Conservation (phyloP, 306 rosid species). For the Urtica urens region DNA sequence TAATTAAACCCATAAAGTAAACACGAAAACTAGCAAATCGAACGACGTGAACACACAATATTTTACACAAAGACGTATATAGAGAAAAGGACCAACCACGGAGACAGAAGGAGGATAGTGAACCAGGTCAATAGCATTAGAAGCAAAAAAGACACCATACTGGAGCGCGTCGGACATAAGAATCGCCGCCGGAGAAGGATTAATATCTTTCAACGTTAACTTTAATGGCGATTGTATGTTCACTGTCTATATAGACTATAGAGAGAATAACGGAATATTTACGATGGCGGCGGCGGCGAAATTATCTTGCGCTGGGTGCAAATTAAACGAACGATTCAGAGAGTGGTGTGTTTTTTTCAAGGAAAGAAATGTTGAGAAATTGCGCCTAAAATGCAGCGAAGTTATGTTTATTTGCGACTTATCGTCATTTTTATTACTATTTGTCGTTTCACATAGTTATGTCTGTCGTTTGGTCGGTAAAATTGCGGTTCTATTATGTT, state of each 20-base stretch:
- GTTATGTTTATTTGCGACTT: too few relatives aligned
- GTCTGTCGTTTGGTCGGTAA: too few relatives aligned
- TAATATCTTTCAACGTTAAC: too few relatives aligned
- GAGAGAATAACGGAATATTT: not conserved
- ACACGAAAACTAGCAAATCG: slow-evolving; percentile 35
- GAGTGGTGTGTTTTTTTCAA: too few relatives aligned
- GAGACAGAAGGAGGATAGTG: slow-evolving; percentile 19
- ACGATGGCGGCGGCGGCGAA: slow-evolving; percentile 12
- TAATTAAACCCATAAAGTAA: slow-evolving; percentile 28
- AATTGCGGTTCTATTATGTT: too few relatives aligned
- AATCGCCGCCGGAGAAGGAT: slow-evolving; percentile 24
- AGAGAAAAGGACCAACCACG: slow-evolving; percentile 20
- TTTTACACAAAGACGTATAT: slow-evolving; percentile 5
- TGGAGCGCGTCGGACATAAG: slow-evolving; percentile 28
- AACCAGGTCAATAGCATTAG: slow-evolving; percentile 20
- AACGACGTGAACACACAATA: slow-evolving; percentile 17
- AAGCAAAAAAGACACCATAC: slow-evolving; percentile 15
- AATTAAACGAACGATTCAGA: not conserved
- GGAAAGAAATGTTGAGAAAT: too few relatives aligned
- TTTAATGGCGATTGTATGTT: too few relatives aligned
- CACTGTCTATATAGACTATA: not conserved
- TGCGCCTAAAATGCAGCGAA: too few relatives aligned
- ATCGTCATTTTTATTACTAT: too few relatives aligned
- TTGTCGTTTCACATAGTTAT: too few relatives aligned
- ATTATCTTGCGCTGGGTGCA: slow-evolving; percentile 10